These are phyloP conservation scores for Paxillus rubicundulus DNA, from an alignment of 768 basidiomycete species.

Conservation along the genomic window DNA sequence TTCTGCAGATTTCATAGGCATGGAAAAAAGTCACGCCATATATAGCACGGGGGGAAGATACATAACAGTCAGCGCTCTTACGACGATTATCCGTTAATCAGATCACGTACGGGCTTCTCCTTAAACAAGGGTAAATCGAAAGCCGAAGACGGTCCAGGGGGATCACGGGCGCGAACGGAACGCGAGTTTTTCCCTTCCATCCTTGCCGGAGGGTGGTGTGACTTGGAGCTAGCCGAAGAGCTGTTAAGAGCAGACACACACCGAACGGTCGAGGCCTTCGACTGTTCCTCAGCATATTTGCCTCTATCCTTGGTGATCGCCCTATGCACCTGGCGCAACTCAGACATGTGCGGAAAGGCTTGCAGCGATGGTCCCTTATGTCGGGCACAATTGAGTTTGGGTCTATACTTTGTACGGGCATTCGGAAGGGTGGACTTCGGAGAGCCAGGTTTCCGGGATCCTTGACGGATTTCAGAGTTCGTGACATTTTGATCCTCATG, in stretches of 20 bases:
- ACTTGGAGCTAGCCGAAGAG: slow-evolving; percentile 4
- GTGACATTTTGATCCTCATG: slow-evolving; percentile 6
- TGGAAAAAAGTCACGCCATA: slow-evolving; percentile 16
- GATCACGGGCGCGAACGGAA: slow-evolving; percentile 1
- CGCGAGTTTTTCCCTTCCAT: neutral
- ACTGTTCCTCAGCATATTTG: slow-evolving; percentile 8
- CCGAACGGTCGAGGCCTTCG: slow-evolving; percentile 1
- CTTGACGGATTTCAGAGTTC: slow-evolving; percentile 6
- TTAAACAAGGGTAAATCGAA: slow-evolving; percentile 25
- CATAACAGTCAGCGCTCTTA: slow-evolving; percentile 25
- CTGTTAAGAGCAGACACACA: neutral
- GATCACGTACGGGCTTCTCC: slow-evolving; percentile 32
- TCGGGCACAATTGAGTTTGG: slow-evolving; percentile 12
- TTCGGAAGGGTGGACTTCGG: slow-evolving; percentile 17
- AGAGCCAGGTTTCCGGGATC: neutral
- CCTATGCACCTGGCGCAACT: slow-evolving; percentile 10
- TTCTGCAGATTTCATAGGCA: slow-evolving; percentile 16
- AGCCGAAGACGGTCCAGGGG: slow-evolving; percentile 17
- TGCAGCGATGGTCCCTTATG: slow-evolving; percentile 18
- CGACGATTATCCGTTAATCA: slow-evolving; percentile 20
- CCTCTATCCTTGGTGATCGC: slow-evolving; percentile 8
- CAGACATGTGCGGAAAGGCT: slow-evolving; percentile 20
- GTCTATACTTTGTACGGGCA: slow-evolving; percentile 31
- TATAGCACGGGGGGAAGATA: slow-evolving; percentile 4
- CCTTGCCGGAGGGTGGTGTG: slow-evolving; percentile 1